A percentile compares a stretch with the other conserved stretches of the same genome.
Conservation (phyloP, 495 filamentous ascomycete genomes). For the Cercophora sp. region DNA sequence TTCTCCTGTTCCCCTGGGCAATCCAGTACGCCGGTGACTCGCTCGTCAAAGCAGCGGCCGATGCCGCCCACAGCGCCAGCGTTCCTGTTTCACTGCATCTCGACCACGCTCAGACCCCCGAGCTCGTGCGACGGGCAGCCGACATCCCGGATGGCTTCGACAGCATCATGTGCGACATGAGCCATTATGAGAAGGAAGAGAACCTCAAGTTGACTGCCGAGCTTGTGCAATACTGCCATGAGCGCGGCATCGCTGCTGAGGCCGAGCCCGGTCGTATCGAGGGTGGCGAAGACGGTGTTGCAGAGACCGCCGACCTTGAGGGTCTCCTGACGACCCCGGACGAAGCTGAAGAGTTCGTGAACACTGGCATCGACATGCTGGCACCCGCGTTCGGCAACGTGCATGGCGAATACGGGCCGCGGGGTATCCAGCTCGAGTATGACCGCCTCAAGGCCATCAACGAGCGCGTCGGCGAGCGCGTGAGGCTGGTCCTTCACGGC, state of each 20-base stretch:
- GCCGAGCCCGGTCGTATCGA: conserved; percentile 81
- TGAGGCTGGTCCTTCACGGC: conserved; percentile 72
- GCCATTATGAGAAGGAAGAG: conserved; percentile 77
- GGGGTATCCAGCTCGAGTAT: conserved; percentile 71
- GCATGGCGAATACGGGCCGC: conserved; percentile 74
- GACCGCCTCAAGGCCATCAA: conserved; percentile 62
- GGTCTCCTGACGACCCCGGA: conserved; percentile 73
- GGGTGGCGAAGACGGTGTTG: conserved; percentile 79
- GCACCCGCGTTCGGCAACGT: conserved; percentile 86
- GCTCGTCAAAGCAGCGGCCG: conserved; percentile 39
- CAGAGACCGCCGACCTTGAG: conserved; percentile 70
- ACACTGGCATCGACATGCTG: conserved; percentile 76
- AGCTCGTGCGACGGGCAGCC: conserved; percentile 63
- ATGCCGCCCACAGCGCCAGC: conserved; percentile 55
- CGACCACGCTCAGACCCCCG: conserved; percentile 72
- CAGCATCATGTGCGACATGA: conserved; percentile 82
- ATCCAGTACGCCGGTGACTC: conserved; percentile 61
- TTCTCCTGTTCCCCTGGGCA: conserved; percentile 87
- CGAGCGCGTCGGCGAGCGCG: conserved; percentile 55
- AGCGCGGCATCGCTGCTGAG: conserved; percentile 70
- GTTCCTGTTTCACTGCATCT: conserved; percentile 73
- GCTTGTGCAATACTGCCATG: conserved; percentile 67
- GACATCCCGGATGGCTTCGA: conserved; percentile 64
- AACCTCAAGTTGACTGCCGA: conserved; percentile 70
- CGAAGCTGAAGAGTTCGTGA: conserved; percentile 71